Percentiles rank a stretch among this genome's conserved stretches.
phyloP scores from a whole-genome alignment of 345 rosid genomes.

The Citropsis articulata region DNA sequence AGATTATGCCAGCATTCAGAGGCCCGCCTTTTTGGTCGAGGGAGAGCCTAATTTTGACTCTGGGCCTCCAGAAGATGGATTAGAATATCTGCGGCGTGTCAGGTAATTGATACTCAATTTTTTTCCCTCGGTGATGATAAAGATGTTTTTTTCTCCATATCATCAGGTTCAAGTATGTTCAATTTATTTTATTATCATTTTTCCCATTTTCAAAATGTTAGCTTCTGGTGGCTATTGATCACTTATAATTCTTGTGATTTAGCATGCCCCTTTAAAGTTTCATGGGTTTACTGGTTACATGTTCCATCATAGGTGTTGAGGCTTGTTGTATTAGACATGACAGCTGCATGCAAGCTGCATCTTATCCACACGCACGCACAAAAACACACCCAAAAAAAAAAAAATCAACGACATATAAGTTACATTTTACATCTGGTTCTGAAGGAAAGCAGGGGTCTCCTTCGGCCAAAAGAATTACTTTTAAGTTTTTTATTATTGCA shows the following conservation, averaged over 20 bases:
- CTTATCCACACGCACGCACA: too few species aligned
- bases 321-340: neutral
- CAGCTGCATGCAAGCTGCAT: neutral
- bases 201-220: neutral
- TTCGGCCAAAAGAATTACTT: neutral
- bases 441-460: neutral
- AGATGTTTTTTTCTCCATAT: neutral
- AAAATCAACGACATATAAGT: too few species aligned
- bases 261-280: neutral
- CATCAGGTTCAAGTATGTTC: neutral
- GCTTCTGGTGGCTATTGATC: neutral
- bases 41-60: slow-evolving; percentile 89
- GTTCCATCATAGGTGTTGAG: neutral
- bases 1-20: slow-evolving; percentile 69
- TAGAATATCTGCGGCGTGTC: slow-evolving; percentile 86
- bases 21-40: slow-evolving; percentile 75
- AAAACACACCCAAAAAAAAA: too few species aligned
- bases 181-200: neutral
- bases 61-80: slow-evolving; percentile 94
- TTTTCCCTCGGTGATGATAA: neutral
- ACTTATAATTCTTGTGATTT: neutral
- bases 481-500: neutral
- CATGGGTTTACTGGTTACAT: neutral
- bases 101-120: slow-evolving; percentile 42
- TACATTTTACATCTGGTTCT: neutral